Base-by-base conservation (phyloP, 345 rosid genomes). In the Euphorbia peplus region DNA sequence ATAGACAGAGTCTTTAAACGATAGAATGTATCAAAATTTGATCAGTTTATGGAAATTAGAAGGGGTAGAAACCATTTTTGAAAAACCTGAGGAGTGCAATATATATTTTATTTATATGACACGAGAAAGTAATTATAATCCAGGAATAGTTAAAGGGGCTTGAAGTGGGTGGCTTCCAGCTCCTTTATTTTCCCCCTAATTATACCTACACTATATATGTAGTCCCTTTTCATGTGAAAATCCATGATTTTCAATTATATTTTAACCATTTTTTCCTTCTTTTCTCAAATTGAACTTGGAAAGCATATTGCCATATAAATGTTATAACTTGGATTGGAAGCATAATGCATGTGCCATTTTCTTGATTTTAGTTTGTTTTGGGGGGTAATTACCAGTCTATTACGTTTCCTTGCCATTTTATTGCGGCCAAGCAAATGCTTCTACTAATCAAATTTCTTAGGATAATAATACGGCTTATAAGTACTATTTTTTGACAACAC, bases 331-430 rank as follows among this genome's bases (percentile, higher is more conserved):
- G n/a, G 44, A 58, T 0, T 12, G 44, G 63, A 68, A 68, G 71
- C 71, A 41, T 55, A 21, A 32, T 32, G 37, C 37, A 32, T 32
- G 37, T 32, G 37, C 37, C 63, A 16, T 35, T 42, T 50, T 50
- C 28, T 11, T 48, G 13, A 9, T 21, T 48, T 22, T 25, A 59
- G 18, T 4, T 19, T n/a, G 55, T 67, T 55, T 37, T 68, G 11
- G 60, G n/a, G n/a, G n/a, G n/a, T n/a, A n/a, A n/a, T 79, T 75
- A 62, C 83, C 77, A 69, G 25, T 0, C 55, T 52, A 10, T 37
- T 63, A 70, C 68, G 80, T 46, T 73, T 76, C 46, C 58, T 30
- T 32, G 11, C 0, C 35, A 46, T 54, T 70, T 46, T 29, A 48
- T 35, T 50, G 61, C 59, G 12, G 47, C 39, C 9, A 64, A 66